Conservation (phyloP, 805 yeast species). For the Kuraishia capsulata region DNA sequence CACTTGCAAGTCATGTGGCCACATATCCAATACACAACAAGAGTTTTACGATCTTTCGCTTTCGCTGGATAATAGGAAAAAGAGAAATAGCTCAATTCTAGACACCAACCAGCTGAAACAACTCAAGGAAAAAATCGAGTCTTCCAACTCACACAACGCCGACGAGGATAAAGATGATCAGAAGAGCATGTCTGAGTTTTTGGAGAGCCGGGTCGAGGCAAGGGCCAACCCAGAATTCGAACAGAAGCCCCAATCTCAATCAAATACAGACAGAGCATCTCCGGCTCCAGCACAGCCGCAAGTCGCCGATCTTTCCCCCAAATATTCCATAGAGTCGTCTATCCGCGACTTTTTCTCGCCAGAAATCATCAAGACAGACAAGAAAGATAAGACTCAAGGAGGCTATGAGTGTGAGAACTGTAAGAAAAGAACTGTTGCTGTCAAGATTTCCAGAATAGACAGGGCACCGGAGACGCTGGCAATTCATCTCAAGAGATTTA, state of each 20-base stretch:
- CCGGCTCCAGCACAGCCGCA: slow-evolving; percentile 1
- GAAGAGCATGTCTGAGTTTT: neutral
- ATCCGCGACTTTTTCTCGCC: slow-evolving; percentile 75
- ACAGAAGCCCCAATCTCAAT: neutral
- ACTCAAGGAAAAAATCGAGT: slow-evolving; percentile 7
- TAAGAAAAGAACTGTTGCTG: slow-evolving; percentile 65
- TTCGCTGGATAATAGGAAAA: slow-evolving; percentile 51
- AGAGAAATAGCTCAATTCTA: slow-evolving; percentile 1
- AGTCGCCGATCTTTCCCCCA: slow-evolving; percentile 7
- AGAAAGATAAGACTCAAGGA: slow-evolving; percentile 40
- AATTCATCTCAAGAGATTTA: slow-evolving; percentile 84
- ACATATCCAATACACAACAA: slow-evolving; percentile 79
- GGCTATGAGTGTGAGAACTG: slow-evolving; percentile 90
- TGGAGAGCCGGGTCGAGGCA: neutral
- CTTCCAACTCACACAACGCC: neutral
- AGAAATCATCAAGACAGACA: slow-evolving; percentile 66
- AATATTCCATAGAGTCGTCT: slow-evolving; percentile 66
- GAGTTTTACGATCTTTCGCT: slow-evolving; percentile 89
- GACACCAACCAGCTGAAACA: slow-evolving; percentile 7
- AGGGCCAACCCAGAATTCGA: neutral
- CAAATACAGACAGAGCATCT: too few relatives aligned
- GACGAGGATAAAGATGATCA: neutral
- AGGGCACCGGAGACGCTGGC: slow-evolving; percentile 84
- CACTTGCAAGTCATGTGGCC: slow-evolving; percentile 74
- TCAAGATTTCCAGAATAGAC: slow-evolving; percentile 63